Percentiles rank a stretch among this genome's conserved stretches.
phyloP scores from a whole-genome alignment of 108 stramenopile species.

The Asterionellopsis glacialis region DNA sequence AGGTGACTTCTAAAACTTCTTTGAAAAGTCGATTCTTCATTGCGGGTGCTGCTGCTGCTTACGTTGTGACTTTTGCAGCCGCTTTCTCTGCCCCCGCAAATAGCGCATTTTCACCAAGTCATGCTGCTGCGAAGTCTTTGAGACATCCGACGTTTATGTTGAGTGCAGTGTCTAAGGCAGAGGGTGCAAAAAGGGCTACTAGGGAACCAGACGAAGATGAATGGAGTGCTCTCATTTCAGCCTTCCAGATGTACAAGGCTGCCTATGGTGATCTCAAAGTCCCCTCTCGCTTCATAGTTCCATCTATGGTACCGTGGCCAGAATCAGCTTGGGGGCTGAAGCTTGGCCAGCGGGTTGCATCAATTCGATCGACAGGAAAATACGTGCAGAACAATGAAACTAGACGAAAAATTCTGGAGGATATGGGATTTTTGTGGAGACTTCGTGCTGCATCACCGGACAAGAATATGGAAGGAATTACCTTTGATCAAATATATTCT shows the following conservation, averaged over 20 bases:
- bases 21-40: no score
- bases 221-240: constrained; percentile 66
- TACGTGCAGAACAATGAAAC: constrained; percentile 62
- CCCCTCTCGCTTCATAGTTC: constrained; percentile 76
- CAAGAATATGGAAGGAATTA: constrained; percentile 34
- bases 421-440: constrained; percentile 86
- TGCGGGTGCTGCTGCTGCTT: neutral
- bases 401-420: constrained; percentile 61
- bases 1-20: no score
- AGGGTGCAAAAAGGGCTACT: neutral
- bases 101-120: neutral
- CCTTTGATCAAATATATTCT: constrained; percentile 72
- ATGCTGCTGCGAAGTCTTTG: neutral
- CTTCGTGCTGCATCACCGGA: constrained; percentile 43
- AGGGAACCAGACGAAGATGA: constrained; percentile 52
- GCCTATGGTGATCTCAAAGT: constrained; percentile 87
- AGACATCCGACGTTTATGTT: neutral
- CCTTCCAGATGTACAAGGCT: constrained; percentile 84
- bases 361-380: constrained; percentile 75
- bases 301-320: constrained; percentile 82
- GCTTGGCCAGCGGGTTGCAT: constrained; percentile 70
- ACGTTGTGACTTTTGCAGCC: constrained; percentile 3
- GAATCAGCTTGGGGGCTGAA: constrained; percentile 68
- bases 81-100: constrained; percentile 4
- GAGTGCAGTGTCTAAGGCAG: neutral